Conservation (phyloP, 139 green algal species). For the Closterium sp. region DNA sequence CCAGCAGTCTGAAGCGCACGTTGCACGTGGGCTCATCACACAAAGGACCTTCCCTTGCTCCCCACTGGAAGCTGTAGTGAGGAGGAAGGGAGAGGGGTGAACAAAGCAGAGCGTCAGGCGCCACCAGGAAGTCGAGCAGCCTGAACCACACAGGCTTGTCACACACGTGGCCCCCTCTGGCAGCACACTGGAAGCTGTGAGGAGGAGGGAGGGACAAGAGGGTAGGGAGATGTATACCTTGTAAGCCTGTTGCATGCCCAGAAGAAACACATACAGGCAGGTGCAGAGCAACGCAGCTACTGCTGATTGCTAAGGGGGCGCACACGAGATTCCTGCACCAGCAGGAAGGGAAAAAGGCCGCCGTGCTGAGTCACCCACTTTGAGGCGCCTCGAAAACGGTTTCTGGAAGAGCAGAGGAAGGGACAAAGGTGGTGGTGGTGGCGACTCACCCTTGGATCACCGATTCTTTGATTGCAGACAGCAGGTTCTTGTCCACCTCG, state of each 20-base stretch:
- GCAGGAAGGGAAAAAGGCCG: background rate
- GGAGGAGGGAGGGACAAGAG: no score
- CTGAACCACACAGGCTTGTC: slow-evolving; percentile 99
- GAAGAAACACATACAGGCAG: background rate
- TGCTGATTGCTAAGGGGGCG: background rate
- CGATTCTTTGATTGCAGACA: slow-evolving; percentile 74
- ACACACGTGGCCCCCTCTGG: slow-evolving; percentile 91
- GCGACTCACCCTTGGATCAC: slow-evolving; percentile 78
- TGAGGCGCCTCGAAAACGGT: no score
- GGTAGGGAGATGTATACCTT: background rate
- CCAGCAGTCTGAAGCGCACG: slow-evolving; percentile 93
- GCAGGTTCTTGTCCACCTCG: slow-evolving; percentile 89
- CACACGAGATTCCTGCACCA: background rate
- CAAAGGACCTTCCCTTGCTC: slow-evolving; percentile 89
- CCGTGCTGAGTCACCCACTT: no score
- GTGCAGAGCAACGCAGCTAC: background rate
- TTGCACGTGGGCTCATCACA: slow-evolving; percentile 97
- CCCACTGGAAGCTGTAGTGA: slow-evolving; percentile 91
- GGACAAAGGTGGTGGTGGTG: no score
- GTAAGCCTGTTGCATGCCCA: background rate
- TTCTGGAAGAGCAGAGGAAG: background rate
- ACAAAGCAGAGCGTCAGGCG: slow-evolving; percentile 49
- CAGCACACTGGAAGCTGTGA: slow-evolving; percentile 88
- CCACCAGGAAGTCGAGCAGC: slow-evolving; percentile 74
- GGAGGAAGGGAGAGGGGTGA: background rate